Base-by-base conservation (phyloP, 2,329 filamentous ascomycete species). In the Paraconiothyrium sp. region DNA sequence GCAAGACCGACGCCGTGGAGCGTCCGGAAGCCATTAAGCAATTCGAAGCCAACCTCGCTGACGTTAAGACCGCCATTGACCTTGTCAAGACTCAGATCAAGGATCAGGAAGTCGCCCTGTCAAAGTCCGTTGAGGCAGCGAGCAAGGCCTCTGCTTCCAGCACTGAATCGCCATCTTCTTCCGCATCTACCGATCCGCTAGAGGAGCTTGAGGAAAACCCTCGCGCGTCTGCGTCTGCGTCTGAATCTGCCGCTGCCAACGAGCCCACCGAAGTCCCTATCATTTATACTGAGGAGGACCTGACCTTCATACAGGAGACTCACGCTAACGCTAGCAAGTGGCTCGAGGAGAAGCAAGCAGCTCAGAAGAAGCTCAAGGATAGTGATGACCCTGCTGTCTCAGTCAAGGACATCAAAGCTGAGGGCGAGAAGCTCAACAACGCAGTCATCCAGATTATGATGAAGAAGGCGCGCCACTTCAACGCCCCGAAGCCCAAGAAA, bases 301-400 rank as follows among this genome's bases (percentile, higher is more conserved):
- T 97, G 35, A 83, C 85, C 46, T 82, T 84, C 51, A 82, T 95
- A 27, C 85, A 89, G 55, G 84, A 86, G 11, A 81, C 88, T 20
- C 87, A 89, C 72, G 85, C 88, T 32, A 84, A 86, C 14, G 87
- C 89, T 20, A 81, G 85, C 16, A 83, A 85, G 22, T 99, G 94
- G 94, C 84, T 99, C 22, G 86, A 89, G 35, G 86, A 90, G 66
- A 90, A 91, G 74, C 80, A 92, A 51, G 82, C 84, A 2, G 85
- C 86, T 69, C 94, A 98, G 78, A 86, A 89, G 34, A 89, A 88
- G 68, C 86, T 97, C 3, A 81, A 85, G n/a, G 80, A 84, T 2
- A 88, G 89, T 2, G 92, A 92, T 10, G 89, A 98, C 67, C 92
- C 94, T 0, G 88, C 90, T 0, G 83, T 98, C 9, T 85, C 90